A percentile compares a stretch with the other conserved stretches of the same genome.
Evolutionary conservation across 495 filamentous ascomycete species (phyloP).

Genomic region (Aspergillus saccharolyticus): DNA sequence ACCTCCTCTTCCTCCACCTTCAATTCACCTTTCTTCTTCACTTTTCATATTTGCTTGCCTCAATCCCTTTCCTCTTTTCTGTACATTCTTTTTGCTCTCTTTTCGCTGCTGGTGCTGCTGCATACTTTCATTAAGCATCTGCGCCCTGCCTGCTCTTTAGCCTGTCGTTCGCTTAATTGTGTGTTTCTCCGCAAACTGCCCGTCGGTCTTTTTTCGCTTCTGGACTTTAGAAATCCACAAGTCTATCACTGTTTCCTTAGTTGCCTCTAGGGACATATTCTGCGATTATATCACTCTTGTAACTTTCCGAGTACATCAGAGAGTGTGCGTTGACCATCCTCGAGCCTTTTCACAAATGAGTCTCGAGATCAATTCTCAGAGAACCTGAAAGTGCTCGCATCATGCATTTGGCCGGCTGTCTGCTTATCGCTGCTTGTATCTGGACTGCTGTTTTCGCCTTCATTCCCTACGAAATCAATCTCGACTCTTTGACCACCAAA

Average conservation of each 20-base stretch:
- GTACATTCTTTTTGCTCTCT: constrained; percentile 14
- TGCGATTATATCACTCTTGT: too few relatives aligned
- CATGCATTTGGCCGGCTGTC: constrained; percentile 34
- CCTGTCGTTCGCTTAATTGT: constrained; percentile 6
- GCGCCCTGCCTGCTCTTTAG: not conserved
- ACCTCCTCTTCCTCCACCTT: not conserved
- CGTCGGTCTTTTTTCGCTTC: constrained; percentile 5
- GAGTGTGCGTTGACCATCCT: not conserved
- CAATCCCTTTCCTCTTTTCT: constrained; percentile 8
- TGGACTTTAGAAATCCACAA: not conserved
- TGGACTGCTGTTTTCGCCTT: constrained; percentile 17
- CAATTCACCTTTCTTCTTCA: constrained; percentile 3
- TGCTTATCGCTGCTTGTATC: constrained; percentile 24
- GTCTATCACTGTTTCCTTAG: not conserved
- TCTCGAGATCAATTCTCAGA: not conserved
- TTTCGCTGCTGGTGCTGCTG: not conserved
- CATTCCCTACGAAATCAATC: constrained; percentile 18
- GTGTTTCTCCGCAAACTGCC: constrained; percentile 10
- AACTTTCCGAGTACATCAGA: not conserved
- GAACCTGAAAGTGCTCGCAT: constrained; percentile 25
- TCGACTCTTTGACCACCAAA: constrained; percentile 7
- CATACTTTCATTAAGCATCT: not conserved
- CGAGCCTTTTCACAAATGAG: constrained; percentile 18
- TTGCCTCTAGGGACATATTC: not conserved
- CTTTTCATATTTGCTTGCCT: not conserved